Percentiles rank a stretch among this genome's conserved stretches.
These are phyloP conservation scores for Monosporascus sp. DNA, from an alignment of 2,329 filamentous ascomycete genomes.

Conservation along the genomic window DNA sequence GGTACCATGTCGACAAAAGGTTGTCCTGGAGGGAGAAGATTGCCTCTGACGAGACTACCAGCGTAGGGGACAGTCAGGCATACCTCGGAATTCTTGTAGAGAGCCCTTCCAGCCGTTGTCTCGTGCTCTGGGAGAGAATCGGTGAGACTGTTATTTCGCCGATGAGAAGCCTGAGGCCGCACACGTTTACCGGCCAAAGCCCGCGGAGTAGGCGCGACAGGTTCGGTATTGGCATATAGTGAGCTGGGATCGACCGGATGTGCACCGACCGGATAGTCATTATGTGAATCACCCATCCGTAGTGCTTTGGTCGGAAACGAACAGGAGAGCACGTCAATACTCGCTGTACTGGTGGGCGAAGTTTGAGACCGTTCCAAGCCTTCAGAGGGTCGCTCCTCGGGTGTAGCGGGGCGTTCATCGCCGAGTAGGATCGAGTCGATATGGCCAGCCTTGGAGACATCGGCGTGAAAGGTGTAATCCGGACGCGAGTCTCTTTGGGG, in stretches of 20 bases:
- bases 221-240: conserved; percentile 40
- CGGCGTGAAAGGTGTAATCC: conserved; percentile 39
- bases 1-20: conserved; percentile 69
- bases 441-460: conserved; percentile 42
- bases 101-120: conserved; percentile 40
- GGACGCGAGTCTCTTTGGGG: conserved; percentile 18
- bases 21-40: conserved; percentile 75
- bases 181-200: conserved; percentile 55
- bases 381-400: conserved; percentile 30
- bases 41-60: conserved; percentile 82
- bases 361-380: conserved; percentile 31
- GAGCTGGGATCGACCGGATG: conserved; percentile 53
- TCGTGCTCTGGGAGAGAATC: conserved; percentile 74
- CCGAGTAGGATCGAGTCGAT: conserved; percentile 41
- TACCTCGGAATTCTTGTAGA: conserved; percentile 52
- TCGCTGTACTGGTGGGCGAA: conserved; percentile 55
- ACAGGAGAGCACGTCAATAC: conserved; percentile 58
- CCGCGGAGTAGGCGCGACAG: conserved; percentile 54
- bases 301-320: conserved; percentile 54
- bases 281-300: conserved; percentile 33
- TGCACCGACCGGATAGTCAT: conserved; percentile 42
- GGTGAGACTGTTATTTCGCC: conserved; percentile 80
- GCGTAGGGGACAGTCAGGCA: conserved; percentile 63
- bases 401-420: conserved; percentile 43
- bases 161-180: conserved; percentile 59